phyloP scores from a whole-genome alignment of 148 eudicot genomes.

The Rhododendron molle region DNA sequence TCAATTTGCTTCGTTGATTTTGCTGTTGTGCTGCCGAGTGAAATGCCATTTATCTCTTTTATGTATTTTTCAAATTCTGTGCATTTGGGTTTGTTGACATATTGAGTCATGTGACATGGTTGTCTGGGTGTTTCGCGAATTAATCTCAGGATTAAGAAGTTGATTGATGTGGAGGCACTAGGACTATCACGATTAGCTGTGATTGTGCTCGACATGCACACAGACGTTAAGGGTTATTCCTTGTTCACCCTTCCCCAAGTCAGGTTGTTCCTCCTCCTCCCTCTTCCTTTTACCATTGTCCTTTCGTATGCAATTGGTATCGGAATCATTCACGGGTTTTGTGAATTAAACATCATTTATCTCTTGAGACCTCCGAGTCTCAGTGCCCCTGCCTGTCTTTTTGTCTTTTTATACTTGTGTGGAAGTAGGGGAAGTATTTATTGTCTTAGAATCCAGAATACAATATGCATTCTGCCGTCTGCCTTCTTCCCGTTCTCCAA shows the following conservation, averaged over 20 bases:
- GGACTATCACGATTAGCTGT: conserved; percentile 63
- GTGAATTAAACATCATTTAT: neutral
- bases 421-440: neutral
- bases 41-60: neutral
- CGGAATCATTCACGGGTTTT: neutral
- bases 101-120: neutral
- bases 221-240: conserved; percentile 90
- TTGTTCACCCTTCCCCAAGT: conserved; percentile 83
- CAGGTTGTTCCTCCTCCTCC: conserved; percentile 44
- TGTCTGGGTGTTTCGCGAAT: neutral
- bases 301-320: neutral
- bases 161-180: conserved; percentile 78
- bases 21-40: neutral
- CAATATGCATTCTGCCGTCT: neutral
- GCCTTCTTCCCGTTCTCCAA: neutral
- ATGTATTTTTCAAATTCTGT: neutral
- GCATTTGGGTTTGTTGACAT: neutral
- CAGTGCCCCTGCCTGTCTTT: neutral
- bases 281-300: neutral
- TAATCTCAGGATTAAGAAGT: conserved; percentile 75
- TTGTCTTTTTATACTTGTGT: neutral
- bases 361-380: neutral
- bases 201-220: conserved; percentile 75
- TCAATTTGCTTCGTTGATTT: neutral
- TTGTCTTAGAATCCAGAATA: neutral